Evolutionary conservation across 345 rosid genomes (phyloP).

Genomic region (Eucalyptus pumila): DNA sequence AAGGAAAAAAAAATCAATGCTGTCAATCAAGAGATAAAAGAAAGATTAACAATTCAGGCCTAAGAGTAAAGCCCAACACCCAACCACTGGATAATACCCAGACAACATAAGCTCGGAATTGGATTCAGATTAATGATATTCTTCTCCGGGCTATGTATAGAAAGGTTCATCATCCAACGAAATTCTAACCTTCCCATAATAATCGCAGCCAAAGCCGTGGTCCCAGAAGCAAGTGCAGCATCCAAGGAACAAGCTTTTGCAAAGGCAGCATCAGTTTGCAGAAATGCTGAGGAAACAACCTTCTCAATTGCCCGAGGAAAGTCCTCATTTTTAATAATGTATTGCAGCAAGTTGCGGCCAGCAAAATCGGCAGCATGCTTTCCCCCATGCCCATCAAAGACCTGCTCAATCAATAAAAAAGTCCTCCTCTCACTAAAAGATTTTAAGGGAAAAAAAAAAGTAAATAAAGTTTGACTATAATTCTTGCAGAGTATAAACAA

Average conservation of each 20-base stretch:
- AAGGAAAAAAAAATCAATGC: background rate
- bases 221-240: conserved; percentile 67
- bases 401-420: background rate
- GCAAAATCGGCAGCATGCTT: conserved; percentile 90
- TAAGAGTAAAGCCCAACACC: background rate
- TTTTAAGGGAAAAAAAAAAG: no score
- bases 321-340: conserved; percentile 51
- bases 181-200: conserved; percentile 63
- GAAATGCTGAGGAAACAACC: conserved; percentile 69
- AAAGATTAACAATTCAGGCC: background rate
- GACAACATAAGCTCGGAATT: background rate
- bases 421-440: background rate
- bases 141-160: background rate
- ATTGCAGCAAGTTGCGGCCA: conserved; percentile 50
- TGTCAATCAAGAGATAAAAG: background rate
- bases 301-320: conserved; percentile 62
- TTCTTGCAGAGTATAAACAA: background rate
- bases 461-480: background rate
- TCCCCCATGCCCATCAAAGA: conserved; percentile 86
- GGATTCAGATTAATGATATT: background rate
- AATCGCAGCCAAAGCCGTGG: conserved; percentile 83
- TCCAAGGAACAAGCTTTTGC: conserved; percentile 59
- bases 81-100: background rate
- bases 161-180: background rate
- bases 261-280: conserved; percentile 75